phyloP scores from a whole-genome alignment of 2,329 filamentous ascomycete genomes.

The Fusarium sp. region DNA sequence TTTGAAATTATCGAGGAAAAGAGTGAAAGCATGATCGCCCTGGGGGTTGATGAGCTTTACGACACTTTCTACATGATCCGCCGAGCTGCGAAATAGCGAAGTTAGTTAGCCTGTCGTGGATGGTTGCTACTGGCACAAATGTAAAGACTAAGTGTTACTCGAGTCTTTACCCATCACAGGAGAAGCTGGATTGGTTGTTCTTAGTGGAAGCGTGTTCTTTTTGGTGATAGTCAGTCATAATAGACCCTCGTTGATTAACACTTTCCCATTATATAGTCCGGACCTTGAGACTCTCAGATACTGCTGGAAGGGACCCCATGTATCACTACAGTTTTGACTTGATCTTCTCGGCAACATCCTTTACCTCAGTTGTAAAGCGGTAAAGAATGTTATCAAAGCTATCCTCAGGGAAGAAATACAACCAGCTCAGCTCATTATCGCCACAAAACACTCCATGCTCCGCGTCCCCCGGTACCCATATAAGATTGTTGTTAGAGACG shows the following conservation, averaged over 20 bases:
- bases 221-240: too few relatives aligned
- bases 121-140: not conserved
- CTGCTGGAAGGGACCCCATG: not conserved
- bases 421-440: conserved; percentile 35
- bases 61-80: conserved; percentile 30
- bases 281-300: not conserved
- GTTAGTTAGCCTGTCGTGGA: not conserved
- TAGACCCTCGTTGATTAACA: too few relatives aligned
- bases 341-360: not conserved
- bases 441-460: conserved; percentile 44
- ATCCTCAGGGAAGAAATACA: conserved; percentile 45
- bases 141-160: too few relatives aligned
- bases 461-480: conserved; percentile 45
- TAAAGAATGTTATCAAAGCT: conserved; percentile 44
- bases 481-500: conserved; percentile 32
- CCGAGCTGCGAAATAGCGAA: not conserved
- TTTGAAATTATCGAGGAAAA: conserved; percentile 32
- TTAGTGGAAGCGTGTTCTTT: too few relatives aligned
- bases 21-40: conserved; percentile 10
- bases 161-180: too few relatives aligned
- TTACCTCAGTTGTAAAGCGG: conserved; percentile 36
- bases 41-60: conserved; percentile 19
- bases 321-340: conserved; percentile 12
- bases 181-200: too few relatives aligned
- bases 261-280: too few relatives aligned